Evolutionary conservation across 2,329 filamentous ascomycete species (phyloP).

Genomic region (Phialocephala sp.): DNA sequence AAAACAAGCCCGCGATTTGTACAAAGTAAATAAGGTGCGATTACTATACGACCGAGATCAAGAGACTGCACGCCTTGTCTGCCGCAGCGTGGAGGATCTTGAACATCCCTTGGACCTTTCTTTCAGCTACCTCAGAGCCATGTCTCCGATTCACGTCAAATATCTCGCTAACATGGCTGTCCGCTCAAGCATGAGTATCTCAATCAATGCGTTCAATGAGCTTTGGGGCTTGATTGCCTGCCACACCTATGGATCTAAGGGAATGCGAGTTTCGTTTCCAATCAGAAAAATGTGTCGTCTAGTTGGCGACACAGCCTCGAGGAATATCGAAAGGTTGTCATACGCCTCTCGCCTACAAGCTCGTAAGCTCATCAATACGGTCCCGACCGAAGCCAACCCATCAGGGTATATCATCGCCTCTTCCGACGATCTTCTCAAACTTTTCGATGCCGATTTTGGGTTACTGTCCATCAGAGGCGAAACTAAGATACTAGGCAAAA

Average conservation of each 20-base stretch:
- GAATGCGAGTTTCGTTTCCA: constrained; percentile 91
- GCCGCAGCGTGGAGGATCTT: constrained; percentile 74
- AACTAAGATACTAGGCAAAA: constrained; percentile 80
- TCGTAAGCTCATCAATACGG: constrained; percentile 85
- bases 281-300: constrained; percentile 91
- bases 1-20: constrained; percentile 84
- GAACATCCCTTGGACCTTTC: constrained; percentile 75
- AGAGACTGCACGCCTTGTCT: constrained; percentile 80
- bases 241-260: constrained; percentile 76
- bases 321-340: constrained; percentile 86
- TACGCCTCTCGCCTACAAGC: constrained; percentile 86
- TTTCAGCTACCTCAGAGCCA: constrained; percentile 78
- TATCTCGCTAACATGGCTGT: constrained; percentile 90
- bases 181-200: constrained; percentile 93
- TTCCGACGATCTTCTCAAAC: constrained; percentile 80
- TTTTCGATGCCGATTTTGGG: constrained; percentile 89
- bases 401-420: constrained; percentile 91
- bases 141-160: constrained; percentile 89
- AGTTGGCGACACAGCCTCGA: constrained; percentile 82
- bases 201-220: constrained; percentile 83
- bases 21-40: constrained; percentile 88
- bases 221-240: constrained; percentile 90
- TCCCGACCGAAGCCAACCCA: constrained; percentile 79
- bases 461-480: constrained; percentile 85
- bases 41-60: constrained; percentile 86